Percentiles rank a stretch among this genome's conserved stretches.
These are phyloP conservation scores for Cordyceps farinosa DNA, from an alignment of 2,329 filamentous ascomycete genomes.

Conservation along the genomic window DNA sequence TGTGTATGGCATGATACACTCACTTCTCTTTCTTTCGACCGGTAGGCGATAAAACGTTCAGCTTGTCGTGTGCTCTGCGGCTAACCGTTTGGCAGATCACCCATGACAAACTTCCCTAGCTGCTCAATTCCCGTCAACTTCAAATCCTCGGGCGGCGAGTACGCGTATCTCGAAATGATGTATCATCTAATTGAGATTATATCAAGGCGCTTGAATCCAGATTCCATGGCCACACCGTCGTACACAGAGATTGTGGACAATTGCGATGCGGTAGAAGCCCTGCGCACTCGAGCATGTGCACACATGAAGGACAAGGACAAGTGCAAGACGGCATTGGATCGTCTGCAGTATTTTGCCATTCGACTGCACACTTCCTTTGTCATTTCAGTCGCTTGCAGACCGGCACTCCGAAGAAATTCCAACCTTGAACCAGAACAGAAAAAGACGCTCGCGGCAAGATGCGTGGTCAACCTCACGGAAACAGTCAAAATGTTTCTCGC, in stretches of 20 bases:
- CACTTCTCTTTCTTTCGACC: constrained; percentile 63
- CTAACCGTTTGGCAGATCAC: constrained; percentile 39
- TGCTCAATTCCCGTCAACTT: constrained; percentile 50
- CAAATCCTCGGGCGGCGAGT: constrained; percentile 42
- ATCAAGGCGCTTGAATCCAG: constrained; percentile 54
- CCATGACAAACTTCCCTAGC: constrained; percentile 59
- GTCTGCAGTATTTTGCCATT: constrained; percentile 61
- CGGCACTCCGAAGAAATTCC: constrained; percentile 55
- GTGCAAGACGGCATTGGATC: constrained; percentile 61
- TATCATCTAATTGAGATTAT: constrained; percentile 62
- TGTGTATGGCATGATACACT: constrained; percentile 65
- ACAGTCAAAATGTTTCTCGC: constrained; percentile 66
- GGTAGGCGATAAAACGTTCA: constrained; percentile 36
- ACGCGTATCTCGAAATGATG: constrained; percentile 62
- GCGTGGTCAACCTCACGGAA: constrained; percentile 60
- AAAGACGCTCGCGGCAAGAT: constrained; percentile 52
- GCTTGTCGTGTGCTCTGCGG: constrained; percentile 14
- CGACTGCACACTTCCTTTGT: constrained; percentile 64
- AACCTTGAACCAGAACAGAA: constrained; percentile 51
- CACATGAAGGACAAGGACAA: constrained; percentile 57
- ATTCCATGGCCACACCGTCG: constrained; percentile 45
- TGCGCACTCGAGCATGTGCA: constrained; percentile 45
- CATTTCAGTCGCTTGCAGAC: constrained; percentile 62
- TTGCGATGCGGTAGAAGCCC: constrained; percentile 52
- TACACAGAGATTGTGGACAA: constrained; percentile 56